phyloP scores from a whole-genome alignment of 495 filamentous ascomycete genomes.

The Aspergillus leporis region DNA sequence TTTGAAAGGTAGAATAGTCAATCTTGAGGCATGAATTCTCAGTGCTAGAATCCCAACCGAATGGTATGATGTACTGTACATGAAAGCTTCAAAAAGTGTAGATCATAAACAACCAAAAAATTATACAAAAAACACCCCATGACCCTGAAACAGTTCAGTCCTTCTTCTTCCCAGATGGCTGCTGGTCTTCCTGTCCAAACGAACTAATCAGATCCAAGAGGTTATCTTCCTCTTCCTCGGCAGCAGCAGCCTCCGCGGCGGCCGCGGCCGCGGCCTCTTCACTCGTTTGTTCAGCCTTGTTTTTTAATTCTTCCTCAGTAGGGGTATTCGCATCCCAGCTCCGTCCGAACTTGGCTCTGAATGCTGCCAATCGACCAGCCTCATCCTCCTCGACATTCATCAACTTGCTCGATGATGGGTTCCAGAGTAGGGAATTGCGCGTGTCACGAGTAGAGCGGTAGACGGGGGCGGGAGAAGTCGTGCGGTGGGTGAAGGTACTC shows the following conservation, averaged over 20 bases:
- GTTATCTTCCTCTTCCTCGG: slow-evolving; percentile 54
- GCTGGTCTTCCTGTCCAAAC: slow-evolving; percentile 50
- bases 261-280: slow-evolving; percentile 27
- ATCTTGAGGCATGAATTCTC: background rate
- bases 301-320: slow-evolving; percentile 21
- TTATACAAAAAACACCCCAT: slow-evolving; percentile 7
- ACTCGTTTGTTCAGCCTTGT: slow-evolving; percentile 8
- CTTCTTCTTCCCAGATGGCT: slow-evolving; percentile 36
- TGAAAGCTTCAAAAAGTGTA: slow-evolving; percentile 13
- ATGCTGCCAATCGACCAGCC: slow-evolving; percentile 84
- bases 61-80: slow-evolving; percentile 24
- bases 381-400: slow-evolving; percentile 92
- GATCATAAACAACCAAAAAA: slow-evolving; percentile 9
- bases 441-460: slow-evolving; percentile 80
- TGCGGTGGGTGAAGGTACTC: slow-evolving; percentile 80
- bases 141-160: slow-evolving; percentile 14
- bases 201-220: slow-evolving; percentile 71
- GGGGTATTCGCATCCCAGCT: slow-evolving; percentile 68
- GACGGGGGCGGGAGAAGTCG: slow-evolving; percentile 77
- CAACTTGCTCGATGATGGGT: slow-evolving; percentile 74
- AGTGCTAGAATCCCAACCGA: slow-evolving; percentile 10
- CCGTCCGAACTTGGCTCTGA: slow-evolving; percentile 79
- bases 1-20: background rate
- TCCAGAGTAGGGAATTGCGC: slow-evolving; percentile 87
- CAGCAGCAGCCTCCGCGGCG: slow-evolving; percentile 32